Base-by-base conservation (phyloP, 1,139 yeast species). In the Kodamaea arcana region DNA sequence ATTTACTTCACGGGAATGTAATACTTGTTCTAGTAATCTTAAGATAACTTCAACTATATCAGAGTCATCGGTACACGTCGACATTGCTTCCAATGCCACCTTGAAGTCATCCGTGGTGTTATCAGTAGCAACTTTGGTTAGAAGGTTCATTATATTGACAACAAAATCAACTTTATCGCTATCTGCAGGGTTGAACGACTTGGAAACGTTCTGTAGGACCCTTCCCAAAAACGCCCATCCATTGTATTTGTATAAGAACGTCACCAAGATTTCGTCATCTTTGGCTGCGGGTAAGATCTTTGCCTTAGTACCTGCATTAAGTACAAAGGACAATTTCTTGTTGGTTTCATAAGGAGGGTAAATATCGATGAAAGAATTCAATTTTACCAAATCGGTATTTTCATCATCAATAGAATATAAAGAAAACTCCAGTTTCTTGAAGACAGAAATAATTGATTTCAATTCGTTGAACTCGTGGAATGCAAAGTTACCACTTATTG, bases 181-280 rank as follows among this genome's bases (percentile, higher is more conserved):
- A 26, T 69, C 65, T 4, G 58, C 45, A 12, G 57, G 45, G 34
- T 69, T 59, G 42, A 63, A 66, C 5, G 58, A 50, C 32, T 62
- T 62, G 23, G 80, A 65, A 7, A 81, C 54, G 45, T 81, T 83
- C 45, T 83, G 90, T 21, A 90, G 56, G 0, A 85, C 62, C 46
- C 95, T 72, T 1, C 97, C 97, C 24, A 90, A 48, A 28, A 84
- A 64, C 0, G 94, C 75, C 95, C 97, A 87, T 1, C 97, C 97
- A 52, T 80, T 84, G 51, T 80, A 87, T 4, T 73, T 70, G 53
- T 83, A 77, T 29, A 82, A 62, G 62, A 92, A 88, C 21, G 87
- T 72, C 1, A 83, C 83, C 27, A 85, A 68, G 4, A 79, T 70
- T 24, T 63, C 68, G 22, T 62, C 61, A 3, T 59, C 56, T 12